phyloP scores from a whole-genome alignment of 176 grass and related monocot species.

The Musa troglodytarum region DNA sequence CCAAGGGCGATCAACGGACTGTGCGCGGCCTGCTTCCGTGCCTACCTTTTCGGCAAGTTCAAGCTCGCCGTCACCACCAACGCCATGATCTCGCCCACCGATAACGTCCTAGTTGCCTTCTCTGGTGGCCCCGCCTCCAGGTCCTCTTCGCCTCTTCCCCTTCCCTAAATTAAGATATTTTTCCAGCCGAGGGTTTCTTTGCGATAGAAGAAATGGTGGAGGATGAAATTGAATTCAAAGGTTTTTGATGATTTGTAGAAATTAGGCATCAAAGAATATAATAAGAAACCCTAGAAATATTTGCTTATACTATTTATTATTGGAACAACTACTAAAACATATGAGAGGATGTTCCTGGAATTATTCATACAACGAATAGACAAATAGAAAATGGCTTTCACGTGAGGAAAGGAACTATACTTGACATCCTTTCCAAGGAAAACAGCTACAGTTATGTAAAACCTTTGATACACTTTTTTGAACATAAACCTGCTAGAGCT shows the following conservation, averaged over 20 bases:
- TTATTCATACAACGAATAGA: too few species aligned
- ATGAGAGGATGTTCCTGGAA: too few species aligned
- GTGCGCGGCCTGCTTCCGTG: constrained; percentile 50
- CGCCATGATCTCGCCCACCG: constrained; percentile 77
- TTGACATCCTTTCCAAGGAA: too few species aligned
- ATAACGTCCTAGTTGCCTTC: constrained; percentile 84
- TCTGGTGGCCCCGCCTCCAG: constrained; percentile 81
- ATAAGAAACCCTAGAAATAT: not conserved
- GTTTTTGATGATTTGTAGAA: not conserved
- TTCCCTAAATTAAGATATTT: not conserved
- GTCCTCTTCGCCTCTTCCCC: constrained; percentile 12
- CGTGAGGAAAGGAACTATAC: too few species aligned
- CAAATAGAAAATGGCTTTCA: too few species aligned
- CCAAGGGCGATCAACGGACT: constrained; percentile 36
- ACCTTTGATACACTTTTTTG: too few species aligned
- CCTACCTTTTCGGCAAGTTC: constrained; percentile 73
- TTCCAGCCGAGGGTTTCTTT: not conserved
- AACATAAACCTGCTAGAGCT: too few species aligned
- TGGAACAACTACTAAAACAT: too few species aligned
- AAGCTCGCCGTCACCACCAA: constrained; percentile 76
- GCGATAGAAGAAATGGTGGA: not conserved
- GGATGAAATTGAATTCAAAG: not conserved
- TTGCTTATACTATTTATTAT: too few species aligned
- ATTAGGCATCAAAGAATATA: not conserved
- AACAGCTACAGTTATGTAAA: too few species aligned